phyloP scores from a whole-genome alignment of 768 basidiomycete genomes.

The Basidioascus undulatus region DNA sequence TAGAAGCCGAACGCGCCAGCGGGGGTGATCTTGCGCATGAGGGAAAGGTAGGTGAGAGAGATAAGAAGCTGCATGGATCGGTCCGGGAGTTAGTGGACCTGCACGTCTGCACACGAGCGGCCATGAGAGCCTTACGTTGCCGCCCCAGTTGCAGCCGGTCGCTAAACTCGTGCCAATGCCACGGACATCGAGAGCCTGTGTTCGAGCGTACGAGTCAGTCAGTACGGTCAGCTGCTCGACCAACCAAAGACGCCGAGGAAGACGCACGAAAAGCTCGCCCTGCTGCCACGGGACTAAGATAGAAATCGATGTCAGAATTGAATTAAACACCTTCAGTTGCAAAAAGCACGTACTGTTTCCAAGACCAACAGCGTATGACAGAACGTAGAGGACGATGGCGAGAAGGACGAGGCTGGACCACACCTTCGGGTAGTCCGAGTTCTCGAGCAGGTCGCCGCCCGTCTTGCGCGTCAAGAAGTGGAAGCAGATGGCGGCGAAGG shows the following conservation, averaged over 20 bases:
- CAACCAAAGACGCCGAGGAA: neutral
- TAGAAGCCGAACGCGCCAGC: conserved; percentile 12
- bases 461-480: conserved; percentile 33
- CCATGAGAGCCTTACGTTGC: conserved; percentile 4
- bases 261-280: conserved; percentile 43
- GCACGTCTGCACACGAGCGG: neutral
- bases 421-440: conserved; percentile 30
- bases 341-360: too few species aligned
- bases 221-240: too few species aligned
- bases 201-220: too few species aligned
- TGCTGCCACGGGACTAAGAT: conserved; percentile 45
- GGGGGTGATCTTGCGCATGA: conserved; percentile 27
- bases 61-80: conserved; percentile 59
- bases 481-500: conserved; percentile 19
- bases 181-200: too few species aligned
- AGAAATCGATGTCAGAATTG: too few species aligned
- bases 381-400: conserved; percentile 64
- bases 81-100: too few species aligned
- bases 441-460: conserved; percentile 33
- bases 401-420: conserved; percentile 48
- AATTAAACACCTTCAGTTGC: too few species aligned
- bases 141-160: conserved; percentile 54
- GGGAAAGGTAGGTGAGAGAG: conserved; percentile 50
- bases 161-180: conserved; percentile 52
- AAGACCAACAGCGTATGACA: conserved; percentile 36